Evolutionary conservation across 2,329 filamentous ascomycete species (phyloP).

Genomic region (Plectosphaerella cucumerina): DNA sequence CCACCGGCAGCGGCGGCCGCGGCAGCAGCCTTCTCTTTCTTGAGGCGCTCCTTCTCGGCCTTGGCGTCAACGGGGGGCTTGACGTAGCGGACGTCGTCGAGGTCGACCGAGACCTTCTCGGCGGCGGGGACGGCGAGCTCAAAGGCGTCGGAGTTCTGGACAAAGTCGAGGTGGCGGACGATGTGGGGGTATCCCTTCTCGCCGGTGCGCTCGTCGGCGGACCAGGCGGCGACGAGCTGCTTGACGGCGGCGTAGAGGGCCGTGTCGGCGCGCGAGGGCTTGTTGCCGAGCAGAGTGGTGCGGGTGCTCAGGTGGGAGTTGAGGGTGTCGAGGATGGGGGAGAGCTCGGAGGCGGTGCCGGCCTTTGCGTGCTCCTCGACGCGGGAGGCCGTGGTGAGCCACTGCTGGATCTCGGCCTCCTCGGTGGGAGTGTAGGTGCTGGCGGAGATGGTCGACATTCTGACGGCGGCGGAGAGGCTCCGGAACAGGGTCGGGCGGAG

Average conservation of each 20-base stretch:
- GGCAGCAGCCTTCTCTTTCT: slow-evolving; percentile 86
- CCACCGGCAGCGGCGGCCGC: slow-evolving; percentile 43
- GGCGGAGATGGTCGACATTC: slow-evolving; percentile 63
- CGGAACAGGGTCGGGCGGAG: slow-evolving; percentile 27
- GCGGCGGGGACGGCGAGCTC: slow-evolving; percentile 63
- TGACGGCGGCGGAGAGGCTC: slow-evolving; percentile 35
- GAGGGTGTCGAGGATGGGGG: slow-evolving; percentile 69
- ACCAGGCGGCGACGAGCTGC: slow-evolving; percentile 74
- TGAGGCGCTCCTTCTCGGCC: slow-evolving; percentile 92
- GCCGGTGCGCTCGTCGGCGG: slow-evolving; percentile 80
- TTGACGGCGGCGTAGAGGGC: slow-evolving; percentile 77
- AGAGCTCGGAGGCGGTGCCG: slow-evolving; percentile 51
- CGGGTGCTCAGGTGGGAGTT: slow-evolving; percentile 85
- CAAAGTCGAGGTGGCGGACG: slow-evolving; percentile 87
- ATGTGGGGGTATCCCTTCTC: slow-evolving; percentile 87
- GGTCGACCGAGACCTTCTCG: slow-evolving; percentile 76
- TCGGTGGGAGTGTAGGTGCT: slow-evolving; percentile 73
- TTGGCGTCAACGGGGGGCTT: slow-evolving; percentile 88
- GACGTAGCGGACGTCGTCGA: slow-evolving; percentile 76
- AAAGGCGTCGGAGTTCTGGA: slow-evolving; percentile 81
- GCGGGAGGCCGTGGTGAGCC: slow-evolving; percentile 73
- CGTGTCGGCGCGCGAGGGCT: slow-evolving; percentile 84
- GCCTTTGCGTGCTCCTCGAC: slow-evolving; percentile 47
- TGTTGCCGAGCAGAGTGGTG: slow-evolving; percentile 83
- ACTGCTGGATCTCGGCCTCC: slow-evolving; percentile 83